These are phyloP conservation scores for Galerina sulciceps DNA, from an alignment of 768 basidiomycete species.

Conservation along the genomic window DNA sequence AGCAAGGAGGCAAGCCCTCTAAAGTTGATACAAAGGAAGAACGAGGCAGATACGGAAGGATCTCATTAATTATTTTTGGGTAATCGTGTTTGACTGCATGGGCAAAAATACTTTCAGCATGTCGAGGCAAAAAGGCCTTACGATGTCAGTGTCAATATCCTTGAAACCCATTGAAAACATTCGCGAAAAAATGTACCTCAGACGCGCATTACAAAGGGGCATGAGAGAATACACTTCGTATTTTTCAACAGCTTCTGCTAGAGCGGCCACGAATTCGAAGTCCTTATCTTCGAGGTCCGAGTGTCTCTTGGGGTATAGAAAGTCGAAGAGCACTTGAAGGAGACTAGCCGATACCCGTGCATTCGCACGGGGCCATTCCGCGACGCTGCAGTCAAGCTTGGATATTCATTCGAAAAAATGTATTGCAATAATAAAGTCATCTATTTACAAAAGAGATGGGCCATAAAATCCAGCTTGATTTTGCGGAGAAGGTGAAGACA, in stretches of 20 bases:
- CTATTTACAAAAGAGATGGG: no score
- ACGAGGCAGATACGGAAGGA: slow-evolving; percentile 2
- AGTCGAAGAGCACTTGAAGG: slow-evolving; percentile 14
- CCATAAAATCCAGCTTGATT: no score
- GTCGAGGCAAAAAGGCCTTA: slow-evolving; percentile 14
- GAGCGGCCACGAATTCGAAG: not conserved
- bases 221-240: slow-evolving; percentile 17
- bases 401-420: no score
- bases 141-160: not conserved
- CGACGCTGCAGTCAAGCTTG: no score
- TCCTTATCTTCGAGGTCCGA: not conserved
- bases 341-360: not conserved
- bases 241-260: slow-evolving; percentile 17
- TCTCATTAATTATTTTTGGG: slow-evolving; percentile 15
- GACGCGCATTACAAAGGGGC: slow-evolving; percentile 4
- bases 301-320: slow-evolving; percentile 8
- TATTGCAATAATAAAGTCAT: no score
- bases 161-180: not conserved
- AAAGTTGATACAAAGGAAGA: not conserved
- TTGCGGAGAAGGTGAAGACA: no score
- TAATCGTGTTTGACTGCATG: slow-evolving; percentile 22
- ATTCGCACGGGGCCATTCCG: no score
- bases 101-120: slow-evolving; percentile 15
- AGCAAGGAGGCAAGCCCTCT: not conserved
- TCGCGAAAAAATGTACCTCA: slow-evolving; percentile 1